Evolutionary conservation across 2,329 filamentous ascomycete genomes (phyloP).

Genomic region (Cyclaneusma minus): DNA sequence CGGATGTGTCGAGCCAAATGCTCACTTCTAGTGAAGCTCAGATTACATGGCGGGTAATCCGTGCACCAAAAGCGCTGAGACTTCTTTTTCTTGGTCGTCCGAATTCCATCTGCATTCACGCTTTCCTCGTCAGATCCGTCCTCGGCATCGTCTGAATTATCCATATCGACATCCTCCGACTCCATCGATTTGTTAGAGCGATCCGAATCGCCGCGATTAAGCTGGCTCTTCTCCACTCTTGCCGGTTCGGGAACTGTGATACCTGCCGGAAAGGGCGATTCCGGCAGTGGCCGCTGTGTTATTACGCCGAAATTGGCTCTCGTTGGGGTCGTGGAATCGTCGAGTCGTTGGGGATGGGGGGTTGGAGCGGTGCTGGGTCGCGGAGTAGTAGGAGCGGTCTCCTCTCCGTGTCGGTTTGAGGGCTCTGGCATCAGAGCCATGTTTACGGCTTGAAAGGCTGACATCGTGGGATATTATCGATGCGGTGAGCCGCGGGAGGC

Average conservation of each 20-base stretch:
- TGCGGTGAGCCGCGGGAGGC: too few species aligned
- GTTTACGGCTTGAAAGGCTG: constrained; percentile 46
- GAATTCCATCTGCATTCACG: constrained; percentile 45
- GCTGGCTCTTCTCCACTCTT: constrained; percentile 25
- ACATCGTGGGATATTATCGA: too few species aligned
- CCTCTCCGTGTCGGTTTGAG: constrained; percentile 22
- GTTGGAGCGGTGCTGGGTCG: constrained; percentile 25
- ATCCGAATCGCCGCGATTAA: constrained; percentile 42
- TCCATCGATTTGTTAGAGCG: constrained; percentile 43
- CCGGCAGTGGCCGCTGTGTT: constrained; percentile 37
- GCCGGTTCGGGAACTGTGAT: constrained; percentile 29
- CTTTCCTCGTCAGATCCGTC: constrained; percentile 48
- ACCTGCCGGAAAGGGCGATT: constrained; percentile 33
- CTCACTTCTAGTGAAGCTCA: constrained; percentile 93
- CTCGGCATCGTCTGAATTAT: constrained; percentile 53
- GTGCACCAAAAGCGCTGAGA: constrained; percentile 93
- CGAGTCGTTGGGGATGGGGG: constrained; percentile 22
- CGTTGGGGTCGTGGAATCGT: constrained; percentile 47
- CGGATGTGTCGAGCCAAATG: constrained; percentile 90
- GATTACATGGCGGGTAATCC: constrained; percentile 80
- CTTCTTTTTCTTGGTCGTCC: constrained; percentile 86
- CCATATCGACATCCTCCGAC: constrained; percentile 61
- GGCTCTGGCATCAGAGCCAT: constrained; percentile 30
- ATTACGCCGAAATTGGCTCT: constrained; percentile 34
- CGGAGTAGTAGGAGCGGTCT: constrained; percentile 38